A percentile compares a stretch with the other conserved stretches of the same genome.
phyloP scores from a whole-genome alignment of 2,329 filamentous ascomycete genomes.

The Xenoacremonium recifei region DNA sequence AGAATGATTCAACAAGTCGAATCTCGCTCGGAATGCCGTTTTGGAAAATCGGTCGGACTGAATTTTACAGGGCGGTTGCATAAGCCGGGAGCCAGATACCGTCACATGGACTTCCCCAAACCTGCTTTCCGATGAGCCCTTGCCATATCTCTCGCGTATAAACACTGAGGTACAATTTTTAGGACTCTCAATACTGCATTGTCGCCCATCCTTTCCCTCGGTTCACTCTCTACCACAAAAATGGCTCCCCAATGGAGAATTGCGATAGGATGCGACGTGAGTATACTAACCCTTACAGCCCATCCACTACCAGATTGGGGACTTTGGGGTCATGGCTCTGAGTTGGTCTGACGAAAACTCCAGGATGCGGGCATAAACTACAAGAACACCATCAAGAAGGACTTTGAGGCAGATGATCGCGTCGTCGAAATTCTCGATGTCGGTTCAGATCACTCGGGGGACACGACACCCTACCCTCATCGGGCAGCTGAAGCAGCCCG shows the following conservation, averaged over 20 bases:
- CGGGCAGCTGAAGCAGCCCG: conserved; percentile 70
- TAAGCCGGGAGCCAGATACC: too few species aligned
- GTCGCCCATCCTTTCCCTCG: conserved; percentile 1
- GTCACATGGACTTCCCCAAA: conserved; percentile 7
- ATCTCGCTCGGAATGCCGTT: conserved; percentile 8
- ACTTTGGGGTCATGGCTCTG: too few species aligned
- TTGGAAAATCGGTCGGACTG: conserved; percentile 4
- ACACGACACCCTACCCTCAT: conserved; percentile 82
- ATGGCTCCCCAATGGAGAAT: conserved; percentile 53
- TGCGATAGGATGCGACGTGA: conserved; percentile 54
- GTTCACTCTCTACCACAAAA: conserved; percentile 16
- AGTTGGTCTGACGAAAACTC: not conserved
- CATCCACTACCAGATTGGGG: not conserved
- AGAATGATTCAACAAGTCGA: not conserved
- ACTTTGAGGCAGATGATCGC: conserved; percentile 65
- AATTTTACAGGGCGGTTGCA: conserved; percentile 1
- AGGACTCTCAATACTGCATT: too few species aligned
- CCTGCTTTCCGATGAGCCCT: not conserved
- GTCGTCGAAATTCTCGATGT: conserved; percentile 72
- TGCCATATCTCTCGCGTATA: not conserved
- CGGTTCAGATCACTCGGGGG: conserved; percentile 61
- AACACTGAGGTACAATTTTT: conserved; percentile 7
- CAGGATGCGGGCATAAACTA: conserved; percentile 73
- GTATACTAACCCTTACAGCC: conserved; percentile 16
- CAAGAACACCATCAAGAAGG: conserved; percentile 74